Base-by-base conservation (phyloP, 345 rosid genomes). In the Eucalyptus polybractea region DNA sequence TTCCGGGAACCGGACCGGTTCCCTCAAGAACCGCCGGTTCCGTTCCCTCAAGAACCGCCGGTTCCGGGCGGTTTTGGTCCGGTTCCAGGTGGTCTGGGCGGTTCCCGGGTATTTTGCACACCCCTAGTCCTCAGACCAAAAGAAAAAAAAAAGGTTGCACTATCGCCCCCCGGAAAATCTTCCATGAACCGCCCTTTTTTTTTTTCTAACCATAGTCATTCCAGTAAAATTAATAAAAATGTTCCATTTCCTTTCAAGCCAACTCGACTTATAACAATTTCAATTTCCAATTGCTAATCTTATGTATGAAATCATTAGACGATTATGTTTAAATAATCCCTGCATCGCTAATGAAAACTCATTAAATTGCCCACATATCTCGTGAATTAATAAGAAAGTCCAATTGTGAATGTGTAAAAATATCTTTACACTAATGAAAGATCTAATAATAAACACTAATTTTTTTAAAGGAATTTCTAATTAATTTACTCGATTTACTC, bases 321-420 rank as follows among this genome's bases (percentile, higher is more conserved):
- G 1, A 4, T 0, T 31, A n/a, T 0, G 0, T 14, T 15, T 0
- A 7, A 16, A 69, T 69, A 15, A 31, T 31, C 21, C 12, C 13
- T 0, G 0, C 24, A 3, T 31, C 13, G 0, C 12, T 5, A 31
- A 31, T 5, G 42, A 3, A 69, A 8, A 0, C 24, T 4, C 5
- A 31, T 31, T 19, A 31, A 16, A 31, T 16, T 31, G 2, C 2
- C 33, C 6, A 7, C 40, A 14, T 65, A 1, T 7, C 11, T 10
- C 76, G 0, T 31, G 2, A 15, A 67, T 15, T 0, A 15, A 4
- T 1, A 15, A 67, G 5, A 65, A 13, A 29, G 19, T n/a, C 17
- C 19, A 0, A 62, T 4, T 7, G 72, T 29, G 33, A 62, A 29
- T 29, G 9, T 2, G 33, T 29, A 62, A 27, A 27, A 29, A 29